Percentiles rank a stretch among this genome's conserved stretches.
These are phyloP conservation scores for Globisporangium rhizosaccharum DNA, from an alignment of 352 stramenopile genomes.

Conservation along the genomic window DNA sequence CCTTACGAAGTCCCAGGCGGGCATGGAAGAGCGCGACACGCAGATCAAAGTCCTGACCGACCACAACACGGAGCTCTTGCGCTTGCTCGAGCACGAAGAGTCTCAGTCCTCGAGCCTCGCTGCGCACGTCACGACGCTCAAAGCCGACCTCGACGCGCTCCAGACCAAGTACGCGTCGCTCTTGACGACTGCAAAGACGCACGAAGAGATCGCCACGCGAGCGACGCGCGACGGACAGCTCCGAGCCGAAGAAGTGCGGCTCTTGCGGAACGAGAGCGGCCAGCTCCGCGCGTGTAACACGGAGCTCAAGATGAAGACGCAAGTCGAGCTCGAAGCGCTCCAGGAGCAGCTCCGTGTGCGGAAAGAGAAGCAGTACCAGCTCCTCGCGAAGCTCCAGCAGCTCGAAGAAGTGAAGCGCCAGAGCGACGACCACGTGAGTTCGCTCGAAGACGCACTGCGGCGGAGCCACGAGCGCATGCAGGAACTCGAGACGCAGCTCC, in stretches of 20 bases:
- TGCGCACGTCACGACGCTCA: constrained; percentile 45
- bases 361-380: constrained; percentile 97
- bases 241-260: constrained; percentile 90
- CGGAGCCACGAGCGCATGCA: constrained; percentile 85
- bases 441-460: constrained; percentile 89
- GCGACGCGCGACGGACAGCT: constrained; percentile 90
- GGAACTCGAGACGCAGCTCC: constrained; percentile 93
- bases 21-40: constrained; percentile 87
- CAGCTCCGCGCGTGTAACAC: constrained; percentile 91
- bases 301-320: constrained; percentile 93
- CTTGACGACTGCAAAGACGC: constrained; percentile 88
- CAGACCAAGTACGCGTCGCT: constrained; percentile 87
- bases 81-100: constrained; percentile 93
- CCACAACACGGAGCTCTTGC: constrained; percentile 94
- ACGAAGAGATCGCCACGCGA: constrained; percentile 88
- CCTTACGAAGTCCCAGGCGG: constrained; percentile 65
- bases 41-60: constrained; percentile 93
- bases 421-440: constrained; percentile 87
- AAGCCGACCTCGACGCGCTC: constrained; percentile 80
- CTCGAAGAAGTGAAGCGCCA: constrained; percentile 92
- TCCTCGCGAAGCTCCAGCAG: constrained; percentile 95
- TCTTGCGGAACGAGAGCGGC: constrained; percentile 86
- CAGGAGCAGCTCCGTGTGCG: constrained; percentile 94
- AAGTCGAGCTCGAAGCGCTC: constrained; percentile 93
- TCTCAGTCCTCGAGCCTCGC: constrained; percentile 68